These are phyloP conservation scores for Diddensiella caesifluorescens DNA, from an alignment of 805 yeast species.

Conservation along the genomic window DNA sequence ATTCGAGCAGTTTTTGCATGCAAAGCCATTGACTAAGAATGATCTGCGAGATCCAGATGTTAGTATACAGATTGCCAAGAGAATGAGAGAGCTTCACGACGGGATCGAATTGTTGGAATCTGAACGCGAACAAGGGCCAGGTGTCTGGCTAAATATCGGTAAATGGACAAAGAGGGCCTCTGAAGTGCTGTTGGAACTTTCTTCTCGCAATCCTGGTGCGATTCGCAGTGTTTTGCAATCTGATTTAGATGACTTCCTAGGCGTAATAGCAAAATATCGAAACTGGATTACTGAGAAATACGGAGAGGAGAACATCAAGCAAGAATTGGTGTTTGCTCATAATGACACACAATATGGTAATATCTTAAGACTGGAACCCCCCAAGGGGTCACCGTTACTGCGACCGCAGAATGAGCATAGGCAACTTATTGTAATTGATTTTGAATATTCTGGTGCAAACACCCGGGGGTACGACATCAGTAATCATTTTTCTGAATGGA, in stretches of 20 bases:
- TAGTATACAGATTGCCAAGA: conserved; percentile 80
- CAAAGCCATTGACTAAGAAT: conserved; percentile 64
- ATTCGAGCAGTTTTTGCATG: conserved; percentile 87
- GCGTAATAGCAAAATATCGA: conserved; percentile 47
- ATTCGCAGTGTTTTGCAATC: conserved; percentile 26
- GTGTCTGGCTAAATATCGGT: conserved; percentile 59
- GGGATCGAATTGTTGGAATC: conserved; percentile 60
- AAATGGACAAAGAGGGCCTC: conserved; percentile 62
- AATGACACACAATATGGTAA: conserved; percentile 98
- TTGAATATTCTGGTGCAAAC: conserved; percentile 92
- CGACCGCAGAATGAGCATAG: conserved; percentile 51
- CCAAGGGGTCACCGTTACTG: conserved; percentile 46
- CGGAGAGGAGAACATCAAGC: conserved; percentile 38
- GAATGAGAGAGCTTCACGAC: conserved; percentile 91
- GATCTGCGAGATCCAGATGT: conserved; percentile 73
- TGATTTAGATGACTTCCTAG: conserved; percentile 47
- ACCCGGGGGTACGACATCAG: conserved; percentile 85
- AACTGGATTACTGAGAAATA: conserved; percentile 56
- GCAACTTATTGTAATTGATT: conserved; percentile 87
- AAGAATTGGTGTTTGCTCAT: conserved; percentile 75
- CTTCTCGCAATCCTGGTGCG: conserved; percentile 32
- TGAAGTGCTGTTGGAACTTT: conserved; percentile 39
- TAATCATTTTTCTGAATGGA: conserved; percentile 96
- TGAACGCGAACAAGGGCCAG: conserved; percentile 60
- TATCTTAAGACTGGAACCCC: conserved; percentile 55